Base-by-base conservation (phyloP, 768 basidiomycete genomes). In the Obba rivulosa region DNA sequence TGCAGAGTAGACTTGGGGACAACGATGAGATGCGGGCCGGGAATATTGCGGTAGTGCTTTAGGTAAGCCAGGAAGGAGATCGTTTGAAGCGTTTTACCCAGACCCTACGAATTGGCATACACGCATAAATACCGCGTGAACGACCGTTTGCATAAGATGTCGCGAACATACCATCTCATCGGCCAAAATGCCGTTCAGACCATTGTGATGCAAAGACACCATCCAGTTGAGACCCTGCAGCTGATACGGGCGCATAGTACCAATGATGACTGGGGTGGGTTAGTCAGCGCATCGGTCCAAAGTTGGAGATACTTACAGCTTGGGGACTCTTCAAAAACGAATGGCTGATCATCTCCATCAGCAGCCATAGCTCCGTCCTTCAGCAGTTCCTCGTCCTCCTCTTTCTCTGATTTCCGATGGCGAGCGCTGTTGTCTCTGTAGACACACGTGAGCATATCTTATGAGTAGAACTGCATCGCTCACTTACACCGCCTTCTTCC, bases 1-100 rank as follows among this genome's bases (percentile, higher is more conserved):
- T 98, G 91, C 21, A 98, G 74, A 0, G 95, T 99, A 1, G 92
- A 94, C 68, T 98, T 98, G n/a, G 96, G 96, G 4, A 98, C 96
- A 50, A 98, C 90, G 60, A 99, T 81, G 20, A 98, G 80, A 66
- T 98, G 95, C 3, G 92, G 93, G 2, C 96, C 94, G 16, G 67
- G 52, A 46, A 78, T 83, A 49, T 76, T 77, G 20, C 77, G 78
- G 63, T 92, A 82, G 62, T 92, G 86, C 62, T 88, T 92, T 54
- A 98, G 84, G 64, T 96, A 98, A 4, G 92, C 81, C 21, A 97
- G 82, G 77, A 99, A 99, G 1, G 95, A 86, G 58, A 99, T 95
- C 0, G 95, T 97, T 71, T 99, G 96, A 0, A 98, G 77, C 0
- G 96, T 99, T 77, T 99, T 99, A 11, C 96, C 94, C 23, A 99